Percentiles rank a stretch among this genome's conserved stretches.
phyloP scores from a whole-genome alignment of 306 rosid species.

The Hippophae tibetana region DNA sequence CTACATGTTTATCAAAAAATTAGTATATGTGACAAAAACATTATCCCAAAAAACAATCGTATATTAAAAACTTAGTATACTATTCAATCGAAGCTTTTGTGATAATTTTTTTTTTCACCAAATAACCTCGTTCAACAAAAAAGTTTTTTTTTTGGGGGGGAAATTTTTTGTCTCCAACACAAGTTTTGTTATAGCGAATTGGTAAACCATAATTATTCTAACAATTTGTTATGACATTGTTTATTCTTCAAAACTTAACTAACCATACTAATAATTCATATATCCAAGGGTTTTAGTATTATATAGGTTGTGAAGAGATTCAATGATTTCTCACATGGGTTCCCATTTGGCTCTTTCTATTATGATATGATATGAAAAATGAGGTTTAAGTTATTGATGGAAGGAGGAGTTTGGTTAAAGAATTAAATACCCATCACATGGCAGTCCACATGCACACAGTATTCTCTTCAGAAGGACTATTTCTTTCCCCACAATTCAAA shows the following conservation, averaged over 20 bases:
- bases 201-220: background rate
- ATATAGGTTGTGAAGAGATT: slow-evolving; percentile 14
- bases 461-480: slow-evolving; percentile 11
- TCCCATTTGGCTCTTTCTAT: slow-evolving; percentile 28
- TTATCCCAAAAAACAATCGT: too few species aligned
- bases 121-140: too few species aligned
- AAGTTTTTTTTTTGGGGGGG: too few species aligned
- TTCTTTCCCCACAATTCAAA: slow-evolving; percentile 27
- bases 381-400: slow-evolving; percentile 15
- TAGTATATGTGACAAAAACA: too few species aligned
- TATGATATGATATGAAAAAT: background rate
- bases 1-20: too few species aligned
- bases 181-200: too few species aligned
- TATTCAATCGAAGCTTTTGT: too few species aligned
- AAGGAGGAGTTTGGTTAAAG: slow-evolving; percentile 28
- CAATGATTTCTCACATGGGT: slow-evolving; percentile 65
- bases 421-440: slow-evolving; percentile 65
- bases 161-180: too few species aligned
- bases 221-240: slow-evolving; percentile 1
- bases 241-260: too few species aligned
- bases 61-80: too few species aligned
- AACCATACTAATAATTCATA: background rate
- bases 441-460: slow-evolving; percentile 48
- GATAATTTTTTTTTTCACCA: too few species aligned
- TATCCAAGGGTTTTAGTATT: slow-evolving; percentile 10